Evolutionary conservation across 495 filamentous ascomycete species (phyloP).

Genomic region (Durotheca rogersii): DNA sequence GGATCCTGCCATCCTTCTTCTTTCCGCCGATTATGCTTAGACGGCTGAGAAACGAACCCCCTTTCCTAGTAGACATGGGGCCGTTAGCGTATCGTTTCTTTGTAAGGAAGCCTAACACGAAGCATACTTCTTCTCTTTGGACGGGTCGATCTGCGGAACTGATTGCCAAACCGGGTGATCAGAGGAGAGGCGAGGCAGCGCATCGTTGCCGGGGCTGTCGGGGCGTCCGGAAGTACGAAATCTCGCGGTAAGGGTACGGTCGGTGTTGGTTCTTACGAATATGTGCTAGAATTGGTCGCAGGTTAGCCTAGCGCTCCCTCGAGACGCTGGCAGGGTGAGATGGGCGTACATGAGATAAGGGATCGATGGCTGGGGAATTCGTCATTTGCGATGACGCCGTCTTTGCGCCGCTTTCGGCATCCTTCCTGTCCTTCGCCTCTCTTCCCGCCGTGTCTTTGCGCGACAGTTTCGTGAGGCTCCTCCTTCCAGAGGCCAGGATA

Average conservation of each 20-base stretch:
- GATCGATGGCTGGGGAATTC: slow-evolving; percentile 42
- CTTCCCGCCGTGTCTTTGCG: slow-evolving; percentile 28
- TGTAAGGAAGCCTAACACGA: neutral
- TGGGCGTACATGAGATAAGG: slow-evolving; percentile 48
- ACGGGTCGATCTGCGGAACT: slow-evolving; percentile 36
- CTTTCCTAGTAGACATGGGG: slow-evolving; percentile 58
- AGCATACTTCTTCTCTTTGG: slow-evolving; percentile 70
- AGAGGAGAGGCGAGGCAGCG: slow-evolving; percentile 40
- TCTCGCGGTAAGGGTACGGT: slow-evolving; percentile 66
- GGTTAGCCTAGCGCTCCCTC: slow-evolving; percentile 2
- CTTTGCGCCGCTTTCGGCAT: slow-evolving; percentile 15
- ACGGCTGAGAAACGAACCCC: slow-evolving; percentile 86
- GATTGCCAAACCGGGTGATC: slow-evolving; percentile 36
- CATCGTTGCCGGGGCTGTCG: slow-evolving; percentile 50
- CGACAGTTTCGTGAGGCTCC: slow-evolving; percentile 23
- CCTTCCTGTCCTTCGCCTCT: slow-evolving; percentile 32
- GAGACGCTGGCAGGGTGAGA: neutral
- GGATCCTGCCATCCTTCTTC: slow-evolving; percentile 60
- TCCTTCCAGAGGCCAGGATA: slow-evolving; percentile 22
- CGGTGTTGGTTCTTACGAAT: slow-evolving; percentile 76
- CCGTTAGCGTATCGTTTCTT: slow-evolving; percentile 33
- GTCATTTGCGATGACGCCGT: slow-evolving; percentile 16
- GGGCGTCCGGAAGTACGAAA: slow-evolving; percentile 58
- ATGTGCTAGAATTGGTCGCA: slow-evolving; percentile 56
- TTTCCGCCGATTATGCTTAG: slow-evolving; percentile 72